Conservation (phyloP, 2,329 filamentous ascomycete species). For the Cordyceps militaris region DNA sequence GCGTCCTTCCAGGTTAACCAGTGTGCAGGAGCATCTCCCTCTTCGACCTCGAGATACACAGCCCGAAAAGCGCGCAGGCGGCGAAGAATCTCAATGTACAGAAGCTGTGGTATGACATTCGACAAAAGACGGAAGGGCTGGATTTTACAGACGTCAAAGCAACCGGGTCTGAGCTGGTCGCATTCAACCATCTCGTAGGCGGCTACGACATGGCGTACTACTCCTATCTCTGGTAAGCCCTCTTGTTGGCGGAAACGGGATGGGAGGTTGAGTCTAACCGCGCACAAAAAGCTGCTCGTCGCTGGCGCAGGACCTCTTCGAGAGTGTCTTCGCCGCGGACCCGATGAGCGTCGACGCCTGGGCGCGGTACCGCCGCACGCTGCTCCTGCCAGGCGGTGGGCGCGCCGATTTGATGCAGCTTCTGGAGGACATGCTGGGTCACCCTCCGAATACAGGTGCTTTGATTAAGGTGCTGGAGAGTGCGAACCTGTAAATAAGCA, state of each 20-base stretch:
- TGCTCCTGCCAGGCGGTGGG: constrained; percentile 3
- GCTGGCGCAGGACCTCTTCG: constrained; percentile 5
- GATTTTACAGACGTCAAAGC: not conserved
- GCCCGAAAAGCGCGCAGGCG: not conserved
- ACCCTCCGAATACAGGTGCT: not conserved
- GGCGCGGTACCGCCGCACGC: not conserved
- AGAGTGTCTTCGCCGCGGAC: not conserved
- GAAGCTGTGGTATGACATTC: constrained; percentile 6
- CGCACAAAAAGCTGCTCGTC: not conserved
- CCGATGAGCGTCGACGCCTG: constrained; percentile 3
- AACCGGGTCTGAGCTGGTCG: not conserved
- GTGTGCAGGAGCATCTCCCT: not conserved
- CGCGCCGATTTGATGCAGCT: constrained; percentile 2
- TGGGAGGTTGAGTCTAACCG: not conserved
- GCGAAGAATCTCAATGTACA: constrained; percentile 3
- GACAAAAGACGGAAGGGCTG: not conserved
- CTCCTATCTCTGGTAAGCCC: constrained; percentile 11
- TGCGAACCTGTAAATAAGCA: not conserved
- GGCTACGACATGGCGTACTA: constrained; percentile 13
- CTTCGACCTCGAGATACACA: constrained; percentile 13
- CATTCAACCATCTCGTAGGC: constrained; percentile 10
- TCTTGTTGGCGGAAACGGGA: too few relatives aligned
- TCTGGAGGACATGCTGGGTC: constrained; percentile 1
- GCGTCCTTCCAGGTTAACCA: not conserved
- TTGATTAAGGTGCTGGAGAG: not conserved